phyloP scores from a whole-genome alignment of 768 basidiomycete genomes.

The Termitomyces heimii region DNA sequence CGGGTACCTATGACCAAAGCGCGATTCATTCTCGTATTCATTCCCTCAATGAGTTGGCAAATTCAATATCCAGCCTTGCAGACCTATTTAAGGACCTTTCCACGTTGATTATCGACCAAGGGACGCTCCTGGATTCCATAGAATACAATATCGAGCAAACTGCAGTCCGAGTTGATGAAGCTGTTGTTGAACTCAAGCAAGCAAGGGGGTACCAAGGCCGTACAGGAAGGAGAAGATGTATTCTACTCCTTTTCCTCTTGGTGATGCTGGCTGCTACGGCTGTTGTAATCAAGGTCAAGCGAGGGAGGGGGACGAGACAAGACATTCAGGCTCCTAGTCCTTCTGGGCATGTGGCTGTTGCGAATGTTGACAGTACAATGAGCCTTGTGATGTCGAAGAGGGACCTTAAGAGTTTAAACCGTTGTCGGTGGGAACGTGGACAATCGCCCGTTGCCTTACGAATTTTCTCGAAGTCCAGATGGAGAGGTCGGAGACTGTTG shows the following conservation, averaged over 20 bases:
- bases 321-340: conserved; percentile 21
- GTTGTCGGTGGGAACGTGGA: conserved; percentile 1
- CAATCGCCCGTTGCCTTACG: conserved; percentile 8
- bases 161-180: conserved; percentile 72
- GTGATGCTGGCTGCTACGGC: conserved; percentile 85
- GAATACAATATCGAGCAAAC: conserved; percentile 98
- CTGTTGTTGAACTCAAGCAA: conserved; percentile 75
- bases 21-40: conserved; percentile 43
- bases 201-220: conserved; percentile 91
- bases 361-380: neutral
- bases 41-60: conserved; percentile 86
- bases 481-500: conserved; percentile 1
- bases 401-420: neutral
- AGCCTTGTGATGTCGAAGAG: neutral
- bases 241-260: conserved; percentile 84
- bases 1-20: conserved; percentile 34
- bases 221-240: conserved; percentile 89
- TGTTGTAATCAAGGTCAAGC: conserved; percentile 88
- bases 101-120: conserved; percentile 93
- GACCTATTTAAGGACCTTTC: conserved; percentile 96
- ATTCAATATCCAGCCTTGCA: conserved; percentile 85
- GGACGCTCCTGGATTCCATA: conserved; percentile 91
- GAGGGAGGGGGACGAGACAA: conserved; percentile 29
- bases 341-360: conserved; percentile 3
- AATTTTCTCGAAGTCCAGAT: conserved; percentile 5